Evolutionary conservation across 2,329 filamentous ascomycete species (phyloP).

Genomic region (Amphichorda felina): DNA sequence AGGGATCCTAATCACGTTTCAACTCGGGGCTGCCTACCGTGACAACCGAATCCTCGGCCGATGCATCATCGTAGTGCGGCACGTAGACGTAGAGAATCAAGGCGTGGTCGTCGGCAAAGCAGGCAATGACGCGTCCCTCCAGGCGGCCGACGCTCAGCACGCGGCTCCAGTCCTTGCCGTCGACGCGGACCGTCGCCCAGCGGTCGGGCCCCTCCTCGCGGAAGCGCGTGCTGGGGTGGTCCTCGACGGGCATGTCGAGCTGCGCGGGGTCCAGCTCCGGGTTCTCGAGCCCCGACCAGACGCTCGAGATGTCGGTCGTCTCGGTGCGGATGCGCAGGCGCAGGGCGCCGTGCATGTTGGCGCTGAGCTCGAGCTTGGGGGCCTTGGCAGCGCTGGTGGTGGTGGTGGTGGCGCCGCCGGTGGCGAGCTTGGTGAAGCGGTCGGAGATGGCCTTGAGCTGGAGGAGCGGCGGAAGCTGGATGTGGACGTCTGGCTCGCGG

Average conservation of each 20-base stretch:
- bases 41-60: constrained; percentile 59
- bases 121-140: constrained; percentile 86
- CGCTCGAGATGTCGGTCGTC: constrained; percentile 69
- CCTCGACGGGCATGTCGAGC: constrained; percentile 57
- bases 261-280: constrained; percentile 74
- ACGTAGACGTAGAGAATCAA: constrained; percentile 77
- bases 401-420: constrained; percentile 28
- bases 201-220: constrained; percentile 63
- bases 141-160: constrained; percentile 88
- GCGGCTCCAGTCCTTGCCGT: constrained; percentile 86
- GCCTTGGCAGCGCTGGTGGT: constrained; percentile 14
- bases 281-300: constrained; percentile 79
- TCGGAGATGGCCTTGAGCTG: constrained; percentile 93
- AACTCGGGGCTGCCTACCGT: constrained; percentile 44
- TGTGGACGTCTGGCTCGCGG: constrained; percentile 86
- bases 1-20: neutral
- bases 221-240: constrained; percentile 75
- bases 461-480: constrained; percentile 73
- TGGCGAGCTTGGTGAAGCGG: constrained; percentile 80
- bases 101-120: constrained; percentile 71
- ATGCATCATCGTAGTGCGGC: constrained; percentile 53
- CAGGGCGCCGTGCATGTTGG: constrained; percentile 88
- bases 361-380: constrained; percentile 72
- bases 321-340: constrained; percentile 73
- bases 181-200: constrained; percentile 84